Conservation (phyloP, 2,329 filamentous ascomycete genomes). For the Pseudogymnoascus sp. region DNA sequence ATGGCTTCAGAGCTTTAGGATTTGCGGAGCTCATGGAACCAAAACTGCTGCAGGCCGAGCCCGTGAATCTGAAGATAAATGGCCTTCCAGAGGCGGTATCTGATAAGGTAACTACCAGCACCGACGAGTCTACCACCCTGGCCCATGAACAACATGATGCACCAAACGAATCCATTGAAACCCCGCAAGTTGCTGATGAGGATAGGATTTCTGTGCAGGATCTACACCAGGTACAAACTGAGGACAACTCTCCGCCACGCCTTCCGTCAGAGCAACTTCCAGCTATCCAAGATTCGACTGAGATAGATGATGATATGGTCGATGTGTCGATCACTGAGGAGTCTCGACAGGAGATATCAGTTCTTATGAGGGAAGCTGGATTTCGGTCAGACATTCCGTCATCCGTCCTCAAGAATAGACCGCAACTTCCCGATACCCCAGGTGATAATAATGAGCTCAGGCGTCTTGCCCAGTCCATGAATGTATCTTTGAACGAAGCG, state of each 20-base stretch:
- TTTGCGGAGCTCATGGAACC: conserved; percentile 62
- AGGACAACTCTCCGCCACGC: conserved; percentile 8
- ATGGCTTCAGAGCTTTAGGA: conserved; percentile 52
- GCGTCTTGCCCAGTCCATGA: conserved; percentile 20
- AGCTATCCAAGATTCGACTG: conserved; percentile 13
- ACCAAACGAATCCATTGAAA: conserved; percentile 9
- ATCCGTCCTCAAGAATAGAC: conserved; percentile 24
- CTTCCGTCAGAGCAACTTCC: conserved; percentile 16
- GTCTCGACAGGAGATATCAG: conserved; percentile 33
- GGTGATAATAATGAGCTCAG: conserved; percentile 20
- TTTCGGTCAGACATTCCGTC: conserved; percentile 40
- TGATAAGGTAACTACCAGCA: conserved; percentile 8
- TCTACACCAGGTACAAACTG: conserved; percentile 13
- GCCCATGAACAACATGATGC: conserved; percentile 12
- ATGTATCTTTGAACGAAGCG: conserved; percentile 11
- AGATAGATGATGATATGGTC: conserved; percentile 28
- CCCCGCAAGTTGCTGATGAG: conserved; percentile 11
- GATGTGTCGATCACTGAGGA: conserved; percentile 19
- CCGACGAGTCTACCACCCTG: conserved; percentile 11
- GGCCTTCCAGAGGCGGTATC: not conserved
- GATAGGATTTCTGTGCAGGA: conserved; percentile 13
- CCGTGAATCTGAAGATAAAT: conserved; percentile 26
- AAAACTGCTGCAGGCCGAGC: conserved; percentile 49
- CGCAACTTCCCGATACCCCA: conserved; percentile 18
- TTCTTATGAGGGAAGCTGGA: conserved; percentile 41